Percentiles rank a stretch among this genome's conserved stretches.
Evolutionary conservation across 2,329 filamentous ascomycete species (phyloP).

Genomic region (Chalara sp.): DNA sequence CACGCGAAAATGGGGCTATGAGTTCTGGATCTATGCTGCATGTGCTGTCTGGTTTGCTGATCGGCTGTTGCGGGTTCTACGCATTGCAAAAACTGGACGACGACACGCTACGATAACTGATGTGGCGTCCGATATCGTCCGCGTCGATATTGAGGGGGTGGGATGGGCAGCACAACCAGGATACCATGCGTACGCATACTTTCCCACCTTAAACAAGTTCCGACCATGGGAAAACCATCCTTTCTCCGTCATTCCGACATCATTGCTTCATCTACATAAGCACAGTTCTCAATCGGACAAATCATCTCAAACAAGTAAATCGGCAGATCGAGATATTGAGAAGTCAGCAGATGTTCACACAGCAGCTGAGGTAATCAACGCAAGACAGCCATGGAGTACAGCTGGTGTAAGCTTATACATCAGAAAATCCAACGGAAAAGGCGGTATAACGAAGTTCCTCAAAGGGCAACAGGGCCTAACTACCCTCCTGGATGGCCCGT

Average conservation of each 20-base stretch:
- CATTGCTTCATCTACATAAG: too few species aligned
- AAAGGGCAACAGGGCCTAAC: too few species aligned
- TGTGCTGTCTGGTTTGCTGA: constrained; percentile 40
- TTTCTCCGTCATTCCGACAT: too few species aligned
- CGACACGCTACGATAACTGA: neutral
- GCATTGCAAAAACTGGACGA: constrained; percentile 21
- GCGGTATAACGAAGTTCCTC: too few species aligned
- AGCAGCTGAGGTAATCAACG: neutral
- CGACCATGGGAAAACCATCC: too few species aligned
- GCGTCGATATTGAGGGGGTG: neutral
- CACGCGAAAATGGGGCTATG: constrained; percentile 30
- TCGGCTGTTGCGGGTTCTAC: constrained; percentile 32
- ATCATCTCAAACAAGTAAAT: too few species aligned
- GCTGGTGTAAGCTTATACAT: too few species aligned
- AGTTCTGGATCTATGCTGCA: constrained; percentile 30
- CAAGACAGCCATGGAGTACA: neutral
- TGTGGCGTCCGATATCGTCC: neutral
- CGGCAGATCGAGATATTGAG: too few species aligned
- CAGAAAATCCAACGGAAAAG: too few species aligned
- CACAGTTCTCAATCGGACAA: too few species aligned
- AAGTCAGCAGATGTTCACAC: neutral
- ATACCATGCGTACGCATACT: neutral
- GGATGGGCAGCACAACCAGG: neutral
- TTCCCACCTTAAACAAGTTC: neutral
- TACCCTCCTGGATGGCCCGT: too few species aligned